phyloP scores from a whole-genome alignment of 108 stramenopile species.

The Nannochloropsis gaditana region DNA sequence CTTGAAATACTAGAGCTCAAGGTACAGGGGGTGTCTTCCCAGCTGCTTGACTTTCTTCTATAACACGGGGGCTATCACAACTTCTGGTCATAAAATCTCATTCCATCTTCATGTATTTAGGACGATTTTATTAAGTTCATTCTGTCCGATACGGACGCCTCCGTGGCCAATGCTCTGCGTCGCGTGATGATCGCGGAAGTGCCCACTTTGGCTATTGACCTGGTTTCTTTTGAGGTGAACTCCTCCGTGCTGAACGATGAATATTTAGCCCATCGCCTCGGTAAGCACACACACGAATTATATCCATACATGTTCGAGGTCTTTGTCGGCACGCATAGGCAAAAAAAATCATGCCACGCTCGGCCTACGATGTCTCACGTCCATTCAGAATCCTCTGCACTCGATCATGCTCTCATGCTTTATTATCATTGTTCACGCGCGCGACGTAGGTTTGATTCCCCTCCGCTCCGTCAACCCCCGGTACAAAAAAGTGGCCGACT shows the following conservation, averaged over 20 bases:
- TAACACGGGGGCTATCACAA: too few species aligned
- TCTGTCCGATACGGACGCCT: constrained; percentile 76
- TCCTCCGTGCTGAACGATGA: constrained; percentile 89
- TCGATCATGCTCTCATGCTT: too few species aligned
- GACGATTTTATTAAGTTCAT: constrained; percentile 73
- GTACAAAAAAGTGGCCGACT: neutral
- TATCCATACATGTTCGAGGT: too few species aligned
- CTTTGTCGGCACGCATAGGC: too few species aligned
- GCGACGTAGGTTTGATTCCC: neutral
- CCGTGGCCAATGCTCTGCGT: constrained; percentile 83
- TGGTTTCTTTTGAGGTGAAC: constrained; percentile 88
- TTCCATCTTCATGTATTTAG: too few species aligned
- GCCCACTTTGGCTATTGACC: constrained; percentile 86
- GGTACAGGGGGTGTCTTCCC: too few species aligned
- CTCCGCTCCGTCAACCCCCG: neutral
- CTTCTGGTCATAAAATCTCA: too few species aligned
- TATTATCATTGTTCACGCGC: too few species aligned
- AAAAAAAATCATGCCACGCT: too few species aligned
- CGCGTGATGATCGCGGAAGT: constrained; percentile 93
- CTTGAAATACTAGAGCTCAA: constrained; percentile 41
- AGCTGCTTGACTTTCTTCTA: too few species aligned
- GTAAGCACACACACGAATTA: constrained; percentile 39
- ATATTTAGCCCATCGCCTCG: constrained; percentile 92
- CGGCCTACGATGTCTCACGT: too few species aligned
- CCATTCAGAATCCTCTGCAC: too few species aligned